A percentile compares a stretch with the other conserved stretches of the same genome.
These are phyloP conservation scores for Flaveria robusta DNA, from an alignment of 129 eudicot species.

Conservation along the genomic window DNA sequence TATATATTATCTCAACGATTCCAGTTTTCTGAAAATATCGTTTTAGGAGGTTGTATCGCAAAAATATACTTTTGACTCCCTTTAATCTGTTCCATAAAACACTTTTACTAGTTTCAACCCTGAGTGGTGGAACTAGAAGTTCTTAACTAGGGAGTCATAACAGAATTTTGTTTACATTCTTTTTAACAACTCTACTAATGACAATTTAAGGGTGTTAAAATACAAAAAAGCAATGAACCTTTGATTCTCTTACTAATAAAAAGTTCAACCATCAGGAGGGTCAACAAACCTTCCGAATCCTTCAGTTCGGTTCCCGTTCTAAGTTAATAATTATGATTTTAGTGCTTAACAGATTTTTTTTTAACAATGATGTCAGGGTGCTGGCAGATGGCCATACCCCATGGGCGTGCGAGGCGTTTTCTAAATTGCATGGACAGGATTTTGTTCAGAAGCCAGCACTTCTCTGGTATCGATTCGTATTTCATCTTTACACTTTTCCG, in stretches of 20 bases:
- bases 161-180: background rate
- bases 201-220: background rate
- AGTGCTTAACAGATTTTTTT: background rate
- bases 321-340: background rate
- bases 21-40: background rate
- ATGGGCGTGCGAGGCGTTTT: conserved; percentile 89
- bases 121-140: background rate
- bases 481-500: background rate
- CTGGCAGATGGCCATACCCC: conserved; percentile 91
- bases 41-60: background rate
- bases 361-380: conserved; percentile 53
- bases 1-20: background rate
- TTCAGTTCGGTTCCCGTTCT: background rate
- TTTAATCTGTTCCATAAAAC: background rate
- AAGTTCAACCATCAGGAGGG: background rate
- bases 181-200: background rate
- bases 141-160: background rate
- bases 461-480: conserved; percentile 54
- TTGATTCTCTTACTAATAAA: background rate
- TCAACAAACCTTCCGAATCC: background rate
- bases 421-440: conserved; percentile 63
- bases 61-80: background rate
- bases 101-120: no score
- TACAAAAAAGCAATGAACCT: background rate
- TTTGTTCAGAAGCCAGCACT: conserved; percentile 59